Evolutionary conservation across 768 basidiomycete genomes (phyloP), one percentile per base, ranked within the genome.

Genomic region (Termitomyces sp.): DNA sequence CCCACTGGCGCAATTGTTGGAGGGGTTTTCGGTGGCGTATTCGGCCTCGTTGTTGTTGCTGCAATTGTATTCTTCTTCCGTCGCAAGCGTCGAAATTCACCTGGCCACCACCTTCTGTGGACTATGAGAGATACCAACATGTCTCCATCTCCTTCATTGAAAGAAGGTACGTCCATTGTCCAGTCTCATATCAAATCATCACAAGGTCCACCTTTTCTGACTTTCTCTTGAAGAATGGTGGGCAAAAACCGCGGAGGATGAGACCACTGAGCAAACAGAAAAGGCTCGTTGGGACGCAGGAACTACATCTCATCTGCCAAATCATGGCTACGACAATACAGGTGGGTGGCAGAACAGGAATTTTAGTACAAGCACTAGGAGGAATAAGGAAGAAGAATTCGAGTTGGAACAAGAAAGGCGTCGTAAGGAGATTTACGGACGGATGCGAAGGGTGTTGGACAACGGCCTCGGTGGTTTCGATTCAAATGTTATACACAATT

Each of bases 1-100:
- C 34, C 48, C 10, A 46, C 38, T 40, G 63, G 59, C 20, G 37
- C 56, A 37, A 63, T 63, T 20, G 51, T 60, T 3, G 63, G 63
- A 25, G 63, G 63, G 2, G 31, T 55, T 43, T 36, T 63, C 10
- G 63, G 63, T 4, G 34, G 56, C 14, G 1, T 63, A 12, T 42
- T 52, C 20, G 45, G 34, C 7, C 36, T 60, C 10, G 25, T 25
- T 15, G 32, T 57, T 17, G 20, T 63, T 48, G 34, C 15, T 32
- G 37, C 37, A 17, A 4, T 29, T 5, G 15, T 47, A 17, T 36
- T 56, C 15, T 20, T 46, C n/a, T 60, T 20, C 34, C 54, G 59
- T 29, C 59, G 54, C 14, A 60, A 56, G 14, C 57, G 37, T 29
- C 61, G 2, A n/a, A 42, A 45, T 36, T 0, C 12, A 36, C 43